Evolutionary conservation across 1,284 basidiomycete genomes (phyloP).

Genomic region (Singerocomus inundabilis): DNA sequence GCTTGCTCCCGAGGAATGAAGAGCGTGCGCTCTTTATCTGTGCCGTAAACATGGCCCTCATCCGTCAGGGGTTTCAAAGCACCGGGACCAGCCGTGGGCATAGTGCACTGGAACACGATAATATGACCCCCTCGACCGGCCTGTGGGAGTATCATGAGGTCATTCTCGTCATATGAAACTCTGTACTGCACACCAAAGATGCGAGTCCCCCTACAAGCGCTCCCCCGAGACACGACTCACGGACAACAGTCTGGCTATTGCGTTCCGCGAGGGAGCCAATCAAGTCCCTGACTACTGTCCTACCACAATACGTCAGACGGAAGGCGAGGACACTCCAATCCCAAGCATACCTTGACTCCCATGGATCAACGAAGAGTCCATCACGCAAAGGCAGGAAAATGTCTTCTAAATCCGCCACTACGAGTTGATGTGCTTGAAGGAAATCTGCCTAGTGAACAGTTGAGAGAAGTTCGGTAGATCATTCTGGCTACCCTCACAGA

Average conservation of each 20-base stretch:
- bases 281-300: slow-evolving; percentile 59
- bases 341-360: slow-evolving; percentile 58
- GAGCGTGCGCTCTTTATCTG: slow-evolving; percentile 84
- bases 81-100: slow-evolving; percentile 81
- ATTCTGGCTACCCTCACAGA: slow-evolving; percentile 55
- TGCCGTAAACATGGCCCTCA: slow-evolving; percentile 79
- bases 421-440: slow-evolving; percentile 71
- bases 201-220: slow-evolving; percentile 74
- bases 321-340: background rate
- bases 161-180: slow-evolving; percentile 6
- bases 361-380: slow-evolving; percentile 81
- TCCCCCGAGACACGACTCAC: slow-evolving; percentile 72
- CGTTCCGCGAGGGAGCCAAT: slow-evolving; percentile 69
- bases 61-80: slow-evolving; percentile 53
- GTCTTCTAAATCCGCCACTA: slow-evolving; percentile 89
- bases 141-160: slow-evolving; percentile 38
- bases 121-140: slow-evolving; percentile 84
- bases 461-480: slow-evolving; percentile 21
- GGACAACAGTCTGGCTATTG: slow-evolving; percentile 51
- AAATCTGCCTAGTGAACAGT: slow-evolving; percentile 45
- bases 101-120: slow-evolving; percentile 75
- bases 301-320: slow-evolving; percentile 29
- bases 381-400: slow-evolving; percentile 81
- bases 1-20: slow-evolving; percentile 74
- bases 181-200: slow-evolving; percentile 57